A percentile compares a stretch with the other conserved stretches of the same genome.
phyloP scores from a whole-genome alignment of 192 early-diverging fungal species.

The Backusella morwellensis region DNA sequence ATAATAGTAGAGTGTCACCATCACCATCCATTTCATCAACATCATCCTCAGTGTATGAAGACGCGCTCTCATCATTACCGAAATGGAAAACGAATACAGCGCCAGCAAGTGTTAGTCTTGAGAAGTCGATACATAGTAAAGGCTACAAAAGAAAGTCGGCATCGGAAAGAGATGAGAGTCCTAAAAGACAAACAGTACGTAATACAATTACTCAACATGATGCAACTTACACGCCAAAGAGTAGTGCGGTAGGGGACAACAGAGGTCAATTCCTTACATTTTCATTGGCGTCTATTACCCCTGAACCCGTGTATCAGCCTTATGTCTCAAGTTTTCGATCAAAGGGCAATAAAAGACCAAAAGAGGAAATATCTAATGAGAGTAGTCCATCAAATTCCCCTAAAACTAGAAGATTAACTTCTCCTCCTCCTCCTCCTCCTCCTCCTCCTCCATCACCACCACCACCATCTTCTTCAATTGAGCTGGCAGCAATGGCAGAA shows the following conservation, averaged over 20 bases:
- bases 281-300: background rate
- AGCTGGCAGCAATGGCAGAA: background rate
- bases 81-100: background rate
- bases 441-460: too few species aligned
- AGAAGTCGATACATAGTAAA: background rate
- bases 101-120: background rate
- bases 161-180: background rate
- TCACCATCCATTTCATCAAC: background rate
- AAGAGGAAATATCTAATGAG: background rate
- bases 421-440: too few species aligned
- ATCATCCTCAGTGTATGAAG: background rate
- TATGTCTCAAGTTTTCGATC: background rate
- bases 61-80: background rate
- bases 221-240: background rate
- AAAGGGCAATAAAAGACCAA: background rate
- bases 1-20: background rate
- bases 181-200: background rate
- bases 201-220: background rate
- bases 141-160: background rate
- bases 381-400: background rate
- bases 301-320: background rate
- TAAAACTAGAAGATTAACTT: background rate
- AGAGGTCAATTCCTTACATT: background rate
- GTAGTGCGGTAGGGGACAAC: background rate
- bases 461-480: too few species aligned